phyloP scores from a whole-genome alignment of 2,329 filamentous ascomycete genomes.

The Colletotrichum simmondsii region DNA sequence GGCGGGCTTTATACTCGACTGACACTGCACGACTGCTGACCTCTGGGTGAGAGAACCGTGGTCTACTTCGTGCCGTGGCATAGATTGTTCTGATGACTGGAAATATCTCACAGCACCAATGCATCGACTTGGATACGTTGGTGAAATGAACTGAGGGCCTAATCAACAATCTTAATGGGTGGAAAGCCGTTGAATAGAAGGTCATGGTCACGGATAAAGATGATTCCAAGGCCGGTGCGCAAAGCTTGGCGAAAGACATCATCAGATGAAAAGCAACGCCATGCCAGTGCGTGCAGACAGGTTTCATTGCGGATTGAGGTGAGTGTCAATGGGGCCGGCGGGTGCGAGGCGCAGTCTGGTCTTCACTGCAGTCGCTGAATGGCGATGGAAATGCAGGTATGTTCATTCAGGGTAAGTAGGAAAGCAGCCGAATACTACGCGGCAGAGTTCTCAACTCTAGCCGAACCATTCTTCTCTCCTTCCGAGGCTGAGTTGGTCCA shows the following conservation, averaged over 20 bases:
- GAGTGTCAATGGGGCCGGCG: neutral
- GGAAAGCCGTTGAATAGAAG: neutral
- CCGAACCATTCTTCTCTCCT: neutral
- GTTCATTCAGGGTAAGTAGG: neutral
- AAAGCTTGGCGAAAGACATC: slow-evolving; percentile 6
- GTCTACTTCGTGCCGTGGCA: too few relatives aligned
- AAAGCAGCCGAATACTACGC: neutral
- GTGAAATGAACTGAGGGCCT: neutral
- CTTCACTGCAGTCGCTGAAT: neutral
- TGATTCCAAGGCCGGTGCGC: slow-evolving; percentile 13
- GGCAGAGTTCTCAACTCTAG: slow-evolving; percentile 5
- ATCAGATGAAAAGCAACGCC: slow-evolving; percentile 12
- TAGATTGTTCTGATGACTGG: neutral
- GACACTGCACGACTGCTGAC: neutral
- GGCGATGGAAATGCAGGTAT: neutral
- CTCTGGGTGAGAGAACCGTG: too few relatives aligned
- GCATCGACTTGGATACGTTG: too few relatives aligned
- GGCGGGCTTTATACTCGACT: neutral
- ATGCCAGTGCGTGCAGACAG: neutral
- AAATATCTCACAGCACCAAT: neutral
- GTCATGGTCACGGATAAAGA: slow-evolving; percentile 10
- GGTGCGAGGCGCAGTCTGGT: slow-evolving; percentile 18
- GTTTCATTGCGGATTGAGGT: slow-evolving; percentile 18
- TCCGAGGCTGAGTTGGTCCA: slow-evolving; percentile 25
- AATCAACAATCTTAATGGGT: neutral